Evolutionary conservation across 352 stramenopile species (phyloP).

Genomic region (Globisporangium solare): DNA sequence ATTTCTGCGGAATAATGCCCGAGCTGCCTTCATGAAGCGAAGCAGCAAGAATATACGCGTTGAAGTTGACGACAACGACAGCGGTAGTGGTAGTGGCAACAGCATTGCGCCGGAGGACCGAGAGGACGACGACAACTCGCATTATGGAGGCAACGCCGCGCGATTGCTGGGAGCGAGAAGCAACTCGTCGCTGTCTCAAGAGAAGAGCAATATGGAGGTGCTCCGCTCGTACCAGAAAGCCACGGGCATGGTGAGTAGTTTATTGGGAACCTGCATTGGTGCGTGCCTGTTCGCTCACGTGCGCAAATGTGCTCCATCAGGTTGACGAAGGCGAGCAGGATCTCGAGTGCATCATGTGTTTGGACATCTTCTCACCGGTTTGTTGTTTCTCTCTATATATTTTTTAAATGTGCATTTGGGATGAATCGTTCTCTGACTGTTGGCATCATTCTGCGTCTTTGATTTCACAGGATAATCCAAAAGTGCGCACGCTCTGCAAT

Average conservation of each 20-base stretch:
- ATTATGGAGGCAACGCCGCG: slow-evolving; percentile 1
- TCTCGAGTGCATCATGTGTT: slow-evolving; percentile 85
- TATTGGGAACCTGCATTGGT: not conserved
- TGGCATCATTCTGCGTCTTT: not conserved
- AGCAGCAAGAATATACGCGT: slow-evolving; percentile 11
- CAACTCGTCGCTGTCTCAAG: slow-evolving; percentile 6
- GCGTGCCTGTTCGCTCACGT: slow-evolving; percentile 2
- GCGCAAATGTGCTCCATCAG: slow-evolving; percentile 12
- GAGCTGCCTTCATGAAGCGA: slow-evolving; percentile 14
- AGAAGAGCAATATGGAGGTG: slow-evolving; percentile 34
- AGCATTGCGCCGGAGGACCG: not conserved
- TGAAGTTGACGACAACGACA: not conserved
- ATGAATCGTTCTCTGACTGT: not conserved
- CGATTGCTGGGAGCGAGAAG: slow-evolving; percentile 12
- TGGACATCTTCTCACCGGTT: slow-evolving; percentile 66
- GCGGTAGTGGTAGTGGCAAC: not conserved
- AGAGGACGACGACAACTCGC: slow-evolving; percentile 2
- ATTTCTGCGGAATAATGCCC: slow-evolving; percentile 11
- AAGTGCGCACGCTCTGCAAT: slow-evolving; percentile 81
- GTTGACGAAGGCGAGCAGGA: slow-evolving; percentile 58
- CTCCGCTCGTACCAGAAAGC: slow-evolving; percentile 65
- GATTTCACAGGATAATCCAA: slow-evolving; percentile 56
- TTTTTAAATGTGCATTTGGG: too few species aligned
- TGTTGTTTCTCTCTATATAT: too few species aligned
- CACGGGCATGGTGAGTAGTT: slow-evolving; percentile 39